Evolutionary conservation across 176 grass and related monocot species (phyloP).

Genomic region (Cocos nucifera): DNA sequence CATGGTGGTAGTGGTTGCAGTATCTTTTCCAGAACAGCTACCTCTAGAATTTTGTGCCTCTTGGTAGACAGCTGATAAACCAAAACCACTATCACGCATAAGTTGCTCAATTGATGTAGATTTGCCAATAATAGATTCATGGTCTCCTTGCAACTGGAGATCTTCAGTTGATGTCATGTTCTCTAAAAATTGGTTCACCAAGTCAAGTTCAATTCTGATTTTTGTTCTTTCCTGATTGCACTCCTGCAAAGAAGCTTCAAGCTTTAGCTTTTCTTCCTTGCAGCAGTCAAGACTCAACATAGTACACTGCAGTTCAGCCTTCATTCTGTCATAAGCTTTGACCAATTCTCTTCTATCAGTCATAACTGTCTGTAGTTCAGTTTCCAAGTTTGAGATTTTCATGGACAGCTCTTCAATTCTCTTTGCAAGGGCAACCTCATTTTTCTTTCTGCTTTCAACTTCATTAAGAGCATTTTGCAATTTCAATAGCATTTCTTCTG

Average conservation of each 20-base stretch:
- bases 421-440: conserved; percentile 80
- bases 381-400: conserved; percentile 66
- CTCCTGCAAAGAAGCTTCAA: conserved; percentile 63
- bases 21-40: conserved; percentile 3
- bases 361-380: conserved; percentile 54
- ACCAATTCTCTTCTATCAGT: conserved; percentile 82
- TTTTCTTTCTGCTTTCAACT: conserved; percentile 80
- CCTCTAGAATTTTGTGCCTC: conserved; percentile 13
- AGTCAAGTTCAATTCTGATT: conserved; percentile 70
- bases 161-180: conserved; percentile 59
- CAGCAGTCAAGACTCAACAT: conserved; percentile 74
- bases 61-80: conserved; percentile 4
- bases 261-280: conserved; percentile 82
- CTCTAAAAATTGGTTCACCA: conserved; percentile 77
- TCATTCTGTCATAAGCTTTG: conserved; percentile 74
- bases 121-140: conserved; percentile 28
- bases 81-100: conserved; percentile 39
- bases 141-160: conserved; percentile 15
- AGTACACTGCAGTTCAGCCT: conserved; percentile 76
- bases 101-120: conserved; percentile 41
- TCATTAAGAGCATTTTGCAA: conserved; percentile 92
- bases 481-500: conserved; percentile 97
- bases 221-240: conserved; percentile 73
- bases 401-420: conserved; percentile 86
- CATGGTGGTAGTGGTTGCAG: conserved; percentile 6